Evolutionary conservation across 768 basidiomycete genomes (phyloP).

Genomic region (Paxillus involutus): DNA sequence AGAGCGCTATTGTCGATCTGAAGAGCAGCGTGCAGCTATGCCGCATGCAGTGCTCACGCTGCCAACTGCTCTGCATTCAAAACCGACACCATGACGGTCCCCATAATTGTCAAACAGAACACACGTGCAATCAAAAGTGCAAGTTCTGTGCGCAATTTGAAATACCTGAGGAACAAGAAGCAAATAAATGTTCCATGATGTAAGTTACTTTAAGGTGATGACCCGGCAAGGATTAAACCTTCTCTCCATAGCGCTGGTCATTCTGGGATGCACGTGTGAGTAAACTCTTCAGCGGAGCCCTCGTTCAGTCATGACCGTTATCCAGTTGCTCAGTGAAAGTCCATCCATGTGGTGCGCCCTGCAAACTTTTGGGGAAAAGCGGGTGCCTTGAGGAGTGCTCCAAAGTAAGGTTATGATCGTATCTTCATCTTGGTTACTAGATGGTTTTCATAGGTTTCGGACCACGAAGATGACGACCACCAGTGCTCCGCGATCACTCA

Average conservation of each 20-base stretch:
- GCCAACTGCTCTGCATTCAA: constrained; percentile 50
- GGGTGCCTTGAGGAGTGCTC: constrained; percentile 56
- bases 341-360: constrained; percentile 57
- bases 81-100: constrained; percentile 43
- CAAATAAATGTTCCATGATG: constrained; percentile 43
- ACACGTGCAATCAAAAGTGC: constrained; percentile 45
- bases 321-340: constrained; percentile 49
- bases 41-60: constrained; percentile 43
- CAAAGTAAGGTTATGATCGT: constrained; percentile 36
- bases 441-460: constrained; percentile 37
- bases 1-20: constrained; percentile 44
- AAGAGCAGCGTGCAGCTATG: constrained; percentile 52
- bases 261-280: constrained; percentile 53
- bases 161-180: constrained; percentile 27
- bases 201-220: constrained; percentile 28
- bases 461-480: constrained; percentile 50
- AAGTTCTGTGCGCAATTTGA: constrained; percentile 37
- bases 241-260: constrained; percentile 50
- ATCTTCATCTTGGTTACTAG: neutral
- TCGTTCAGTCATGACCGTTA: neutral
- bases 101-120: constrained; percentile 53
- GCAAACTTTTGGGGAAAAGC: constrained; percentile 41
- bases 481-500: constrained; percentile 51
- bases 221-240: neutral
- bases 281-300: constrained; percentile 3